These are phyloP conservation scores for Aspergillus fumigatus DNA, from an alignment of 2,329 filamentous ascomycete species.

Conservation along the genomic window DNA sequence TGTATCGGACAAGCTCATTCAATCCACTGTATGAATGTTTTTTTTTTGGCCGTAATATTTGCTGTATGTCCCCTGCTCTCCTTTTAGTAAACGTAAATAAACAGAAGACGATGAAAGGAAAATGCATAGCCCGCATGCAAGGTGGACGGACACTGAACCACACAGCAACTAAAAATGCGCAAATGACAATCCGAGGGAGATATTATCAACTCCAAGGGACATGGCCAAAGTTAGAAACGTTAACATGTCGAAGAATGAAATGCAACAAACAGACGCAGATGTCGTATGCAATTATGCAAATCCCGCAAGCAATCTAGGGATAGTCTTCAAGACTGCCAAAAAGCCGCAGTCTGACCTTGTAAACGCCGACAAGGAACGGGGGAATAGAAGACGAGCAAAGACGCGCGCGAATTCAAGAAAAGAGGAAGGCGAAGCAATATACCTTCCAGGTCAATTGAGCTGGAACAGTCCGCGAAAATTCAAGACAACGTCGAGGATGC, in stretches of 20 bases:
- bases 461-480: not conserved
- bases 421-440: constrained; percentile 13
- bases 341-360: constrained; percentile 16
- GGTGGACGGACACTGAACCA: not conserved
- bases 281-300: constrained; percentile 18
- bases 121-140: constrained; percentile 4
- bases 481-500: constrained; percentile 9
- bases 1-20: constrained; percentile 3
- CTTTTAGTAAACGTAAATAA: not conserved
- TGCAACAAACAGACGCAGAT: constrained; percentile 9
- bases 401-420: constrained; percentile 3
- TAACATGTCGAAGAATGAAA: constrained; percentile 5
- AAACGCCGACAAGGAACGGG: constrained; percentile 22
- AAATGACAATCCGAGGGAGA: constrained; percentile 1
- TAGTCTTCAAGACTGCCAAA: constrained; percentile 17
- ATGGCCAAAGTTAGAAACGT: constrained; percentile 6
- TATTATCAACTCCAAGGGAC: not conserved
- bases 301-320: constrained; percentile 14
- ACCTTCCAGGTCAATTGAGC: constrained; percentile 11
- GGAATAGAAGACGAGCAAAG: constrained; percentile 6
- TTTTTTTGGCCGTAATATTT: not conserved
- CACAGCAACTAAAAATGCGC: constrained; percentile 1
- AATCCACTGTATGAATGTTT: not conserved
- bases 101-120: not conserved
- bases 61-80: constrained; percentile 7